These are phyloP conservation scores for Lumnitzera racemosa DNA, from an alignment of 345 rosid species.

Conservation along the genomic window DNA sequence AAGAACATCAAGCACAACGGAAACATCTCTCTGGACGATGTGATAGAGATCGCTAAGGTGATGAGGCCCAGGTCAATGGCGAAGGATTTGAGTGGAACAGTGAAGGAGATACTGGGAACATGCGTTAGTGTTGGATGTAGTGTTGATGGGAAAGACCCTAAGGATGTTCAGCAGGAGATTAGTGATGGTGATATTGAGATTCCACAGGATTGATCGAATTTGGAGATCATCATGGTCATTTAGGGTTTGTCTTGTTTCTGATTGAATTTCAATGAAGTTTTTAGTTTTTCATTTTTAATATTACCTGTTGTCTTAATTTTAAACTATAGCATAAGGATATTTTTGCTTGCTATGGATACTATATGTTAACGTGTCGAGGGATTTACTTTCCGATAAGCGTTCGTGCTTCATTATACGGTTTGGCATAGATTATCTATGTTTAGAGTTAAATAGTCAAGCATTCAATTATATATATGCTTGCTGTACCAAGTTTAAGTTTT, in stretches of 20 bases:
- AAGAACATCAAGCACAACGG: conserved; percentile 68
- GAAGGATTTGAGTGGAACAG: conserved; percentile 52
- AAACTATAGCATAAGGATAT: background rate
- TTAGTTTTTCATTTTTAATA: conserved; percentile 2
- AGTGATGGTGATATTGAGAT: conserved; percentile 50
- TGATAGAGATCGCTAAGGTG: conserved; percentile 65
- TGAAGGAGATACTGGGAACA: conserved; percentile 70
- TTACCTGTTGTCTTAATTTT: conserved; percentile 4
- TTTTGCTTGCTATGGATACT: conserved; percentile 10
- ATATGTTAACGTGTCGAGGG: too few species aligned
- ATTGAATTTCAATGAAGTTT: too few species aligned
- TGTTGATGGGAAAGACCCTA: conserved; percentile 66
- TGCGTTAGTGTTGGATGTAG: conserved; percentile 74
- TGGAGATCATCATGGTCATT: too few species aligned
- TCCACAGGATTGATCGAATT: conserved; percentile 33
- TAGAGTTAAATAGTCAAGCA: too few species aligned
- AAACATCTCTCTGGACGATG: conserved; percentile 56
- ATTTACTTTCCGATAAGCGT: too few species aligned
- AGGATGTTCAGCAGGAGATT: conserved; percentile 62
- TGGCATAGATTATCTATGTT: too few species aligned
- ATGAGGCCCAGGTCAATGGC: conserved; percentile 70
- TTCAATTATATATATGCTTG: too few species aligned
- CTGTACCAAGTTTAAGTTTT: too few species aligned
- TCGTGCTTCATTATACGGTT: too few species aligned
- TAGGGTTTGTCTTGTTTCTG: too few species aligned